Conservation (phyloP, 257 asterid species). For the Henckelia pumila region DNA sequence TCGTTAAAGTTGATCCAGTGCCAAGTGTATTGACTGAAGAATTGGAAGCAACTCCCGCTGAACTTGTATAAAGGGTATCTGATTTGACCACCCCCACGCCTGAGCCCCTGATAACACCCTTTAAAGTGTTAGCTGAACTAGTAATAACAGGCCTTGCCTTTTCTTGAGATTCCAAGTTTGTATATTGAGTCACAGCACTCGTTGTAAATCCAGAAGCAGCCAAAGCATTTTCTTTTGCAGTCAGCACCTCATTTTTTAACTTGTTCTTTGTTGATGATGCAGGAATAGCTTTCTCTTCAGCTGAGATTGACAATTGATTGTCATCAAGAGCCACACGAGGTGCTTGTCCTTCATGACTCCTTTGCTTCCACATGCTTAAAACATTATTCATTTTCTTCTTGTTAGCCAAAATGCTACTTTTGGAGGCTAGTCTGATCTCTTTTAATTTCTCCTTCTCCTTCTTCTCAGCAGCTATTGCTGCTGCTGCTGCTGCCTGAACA, state of each 20-base stretch:
- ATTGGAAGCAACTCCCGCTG: constrained; percentile 45
- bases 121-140: constrained; percentile 65
- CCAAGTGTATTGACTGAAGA: constrained; percentile 35
- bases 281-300: constrained; percentile 56
- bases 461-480: constrained; percentile 98
- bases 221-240: constrained; percentile 37
- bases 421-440: constrained; percentile 88
- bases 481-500: constrained; percentile 96
- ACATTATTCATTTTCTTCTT: constrained; percentile 98
- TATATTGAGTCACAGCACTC: constrained; percentile 41
- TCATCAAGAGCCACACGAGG: constrained; percentile 84
- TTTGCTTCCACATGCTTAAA: constrained; percentile 92
- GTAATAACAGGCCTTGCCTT: constrained; percentile 46
- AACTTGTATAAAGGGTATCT: constrained; percentile 57
- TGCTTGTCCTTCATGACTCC: constrained; percentile 92
- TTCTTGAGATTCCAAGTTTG: constrained; percentile 55
- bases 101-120: constrained; percentile 88
- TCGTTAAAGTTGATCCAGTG: constrained; percentile 39
- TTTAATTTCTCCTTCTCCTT: constrained; percentile 86
- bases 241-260: constrained; percentile 45
- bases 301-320: constrained; percentile 34
- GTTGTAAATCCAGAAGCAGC: constrained; percentile 35
- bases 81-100: constrained; percentile 87
- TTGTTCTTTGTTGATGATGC: constrained; percentile 51
- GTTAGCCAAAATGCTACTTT: constrained; percentile 87